Percentiles rank a stretch among this genome's conserved stretches.
Conservation (phyloP, 1,139 yeast species). For the Protomyces macrosporus region DNA sequence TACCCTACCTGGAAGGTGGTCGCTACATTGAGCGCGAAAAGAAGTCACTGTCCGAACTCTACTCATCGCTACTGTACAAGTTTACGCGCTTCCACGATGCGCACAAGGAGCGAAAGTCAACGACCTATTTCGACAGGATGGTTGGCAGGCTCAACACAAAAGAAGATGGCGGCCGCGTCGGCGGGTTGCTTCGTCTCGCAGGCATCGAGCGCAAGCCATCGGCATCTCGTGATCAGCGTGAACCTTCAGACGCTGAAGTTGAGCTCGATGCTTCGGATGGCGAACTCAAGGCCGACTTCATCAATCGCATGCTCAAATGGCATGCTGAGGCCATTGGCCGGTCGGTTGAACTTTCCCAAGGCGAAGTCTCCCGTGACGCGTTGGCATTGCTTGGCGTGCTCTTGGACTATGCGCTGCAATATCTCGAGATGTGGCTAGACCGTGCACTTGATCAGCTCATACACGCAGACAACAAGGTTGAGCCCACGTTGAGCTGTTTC, state of each 20-base stretch:
- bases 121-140: conserved; percentile 24
- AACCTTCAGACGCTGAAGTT: conserved; percentile 33
- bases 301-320: conserved; percentile 63
- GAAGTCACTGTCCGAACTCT: conserved; percentile 60
- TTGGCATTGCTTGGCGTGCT: conserved; percentile 63
- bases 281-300: conserved; percentile 38
- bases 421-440: conserved; percentile 70
- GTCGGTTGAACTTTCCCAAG: conserved; percentile 65
- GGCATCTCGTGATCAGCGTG: conserved; percentile 37
- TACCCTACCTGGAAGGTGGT: conserved; percentile 62
- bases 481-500: conserved; percentile 48
- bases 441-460: conserved; percentile 50
- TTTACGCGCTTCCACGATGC: conserved; percentile 29
- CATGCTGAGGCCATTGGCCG: conserved; percentile 78
- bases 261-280: conserved; percentile 25
- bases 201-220: conserved; percentile 26
- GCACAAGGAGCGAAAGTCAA: conserved; percentile 19
- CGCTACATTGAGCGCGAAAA: conserved; percentile 69
- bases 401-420: conserved; percentile 66
- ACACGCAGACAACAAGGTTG: conserved; percentile 40
- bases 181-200: conserved; percentile 25
- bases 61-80: conserved; percentile 39
- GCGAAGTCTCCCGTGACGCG: conserved; percentile 58
- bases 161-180: conserved; percentile 17
- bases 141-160: conserved; percentile 20